Base-by-base conservation (phyloP, 441 rosid species). In the Erysimum pusillum region DNA sequence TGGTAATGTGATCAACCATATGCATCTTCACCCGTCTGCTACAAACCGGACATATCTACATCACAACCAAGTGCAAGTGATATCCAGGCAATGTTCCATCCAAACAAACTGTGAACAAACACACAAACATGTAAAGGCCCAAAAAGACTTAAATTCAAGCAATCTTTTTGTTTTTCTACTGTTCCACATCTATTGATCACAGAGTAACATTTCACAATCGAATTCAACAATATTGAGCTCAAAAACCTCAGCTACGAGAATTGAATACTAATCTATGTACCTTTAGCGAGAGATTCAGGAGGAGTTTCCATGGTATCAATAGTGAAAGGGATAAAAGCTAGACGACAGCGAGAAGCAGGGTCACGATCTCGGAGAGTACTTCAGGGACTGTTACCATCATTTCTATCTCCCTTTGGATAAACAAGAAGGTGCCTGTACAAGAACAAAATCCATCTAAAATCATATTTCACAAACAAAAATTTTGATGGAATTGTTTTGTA, bases 31-130 rank as follows among this genome's bases (percentile, higher is more conserved):
- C 81, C 11, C 63, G 46, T 60, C 67, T 77, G 73, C 73, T 72
- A 77, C 81, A 77, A 58, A 77, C 76, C 57, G 81, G 77, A 41
- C 81, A 77, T 58, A 71, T 67, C 81, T 77, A 22, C 76, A 77
- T 77, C 63, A 65, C 32, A 71, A 65, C 32, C 62, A 77, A 71
- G 70, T 90, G 97, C 63, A 88, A 75, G 83, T 96, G 99, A 79
- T 96, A 96, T 36, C 98, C 99, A 31, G 99, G 99, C 76, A 91
- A 78, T 52, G 98, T 88, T 82, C 99, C 99, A 87, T 93, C 99
- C 84, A 93, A 84, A 82, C 99, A 96, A 49, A 96, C 99, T 96
- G 88, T 54, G 22, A 49, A 59, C 64, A 32, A 66, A 75, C 25
- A 75, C 48, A 80, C 20, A 52, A 52, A 22, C 52, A 64, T 38